Percentiles rank a stretch among this genome's conserved stretches.
Evolutionary conservation across 371 early-diverging fungal genomes (phyloP).

Genomic region (Choanephora cucurbitarum): DNA sequence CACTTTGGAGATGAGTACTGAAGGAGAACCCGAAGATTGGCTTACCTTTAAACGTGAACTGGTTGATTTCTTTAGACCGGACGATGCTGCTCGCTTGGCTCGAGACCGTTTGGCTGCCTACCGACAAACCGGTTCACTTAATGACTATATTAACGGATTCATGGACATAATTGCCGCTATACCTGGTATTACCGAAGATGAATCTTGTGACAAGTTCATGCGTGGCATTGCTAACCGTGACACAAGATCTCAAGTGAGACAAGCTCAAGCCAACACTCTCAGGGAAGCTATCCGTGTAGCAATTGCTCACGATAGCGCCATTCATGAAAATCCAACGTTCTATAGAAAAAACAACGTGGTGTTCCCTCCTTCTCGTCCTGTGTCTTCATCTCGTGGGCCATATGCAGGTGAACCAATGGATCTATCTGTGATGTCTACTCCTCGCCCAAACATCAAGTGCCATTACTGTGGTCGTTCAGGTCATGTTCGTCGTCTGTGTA

Average conservation of each 20-base stretch:
- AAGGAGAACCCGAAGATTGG: background rate
- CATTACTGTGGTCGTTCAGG: background rate
- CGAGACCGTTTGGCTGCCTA: slow-evolving; percentile 1
- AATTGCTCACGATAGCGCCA: background rate
- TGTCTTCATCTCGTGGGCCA: too few relatives aligned
- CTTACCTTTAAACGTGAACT: background rate
- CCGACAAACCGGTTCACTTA: background rate
- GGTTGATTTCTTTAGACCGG: slow-evolving; percentile 3
- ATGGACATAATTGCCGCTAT: background rate
- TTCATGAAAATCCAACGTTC: too few relatives aligned
- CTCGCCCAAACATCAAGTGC: background rate
- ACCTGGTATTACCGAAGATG: background rate
- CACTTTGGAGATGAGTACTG: background rate
- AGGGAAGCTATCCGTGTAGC: background rate
- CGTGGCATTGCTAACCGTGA: background rate
- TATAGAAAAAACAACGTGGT: too few relatives aligned
- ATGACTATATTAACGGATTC: slow-evolving; percentile 1
- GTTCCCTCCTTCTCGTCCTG: too few relatives aligned
- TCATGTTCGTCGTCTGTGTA: background rate
- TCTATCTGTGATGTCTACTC: background rate
- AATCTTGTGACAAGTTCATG: slow-evolving; percentile 3
- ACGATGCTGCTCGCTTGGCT: background rate
- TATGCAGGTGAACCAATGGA: background rate
- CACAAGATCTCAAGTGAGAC: background rate
- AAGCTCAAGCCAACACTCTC: background rate